A percentile compares a stretch with the other conserved stretches of the same genome.
Conservation (phyloP, 2,329 filamentous ascomycete genomes). For the Lasiodiplodia citricola region DNA sequence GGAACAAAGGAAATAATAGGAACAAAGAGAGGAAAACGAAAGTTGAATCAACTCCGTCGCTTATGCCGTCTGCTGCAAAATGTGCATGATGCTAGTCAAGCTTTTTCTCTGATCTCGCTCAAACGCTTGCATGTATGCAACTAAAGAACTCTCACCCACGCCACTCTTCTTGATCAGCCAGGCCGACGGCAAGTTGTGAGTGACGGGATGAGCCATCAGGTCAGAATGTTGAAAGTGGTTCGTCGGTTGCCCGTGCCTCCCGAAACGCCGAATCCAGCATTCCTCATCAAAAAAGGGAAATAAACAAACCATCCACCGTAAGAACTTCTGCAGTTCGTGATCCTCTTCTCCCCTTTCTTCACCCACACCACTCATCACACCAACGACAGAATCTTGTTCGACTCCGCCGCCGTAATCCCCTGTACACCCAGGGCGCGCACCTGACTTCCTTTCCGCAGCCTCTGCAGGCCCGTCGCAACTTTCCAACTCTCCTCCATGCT, state of each 20-base stretch:
- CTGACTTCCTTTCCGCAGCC: conserved; percentile 61
- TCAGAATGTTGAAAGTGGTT: not conserved
- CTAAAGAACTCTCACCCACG: not conserved
- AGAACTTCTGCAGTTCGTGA: not conserved
- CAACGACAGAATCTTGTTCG: conserved; percentile 42
- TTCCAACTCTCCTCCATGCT: conserved; percentile 67
- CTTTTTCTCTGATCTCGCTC: conserved; percentile 1
- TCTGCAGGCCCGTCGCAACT: conserved; percentile 62
- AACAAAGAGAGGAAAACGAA: not conserved
- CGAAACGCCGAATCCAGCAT: conserved; percentile 5
- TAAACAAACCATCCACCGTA: not conserved
- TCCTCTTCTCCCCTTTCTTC: not conserved
- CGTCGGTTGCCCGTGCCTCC: not conserved
- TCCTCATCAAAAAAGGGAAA: not conserved
- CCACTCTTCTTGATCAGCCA: not conserved
- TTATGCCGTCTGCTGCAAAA: conserved; percentile 14
- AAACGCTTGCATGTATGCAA: not conserved
- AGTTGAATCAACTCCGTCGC: conserved; percentile 14
- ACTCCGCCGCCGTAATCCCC: conserved; percentile 55
- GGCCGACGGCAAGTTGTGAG: not conserved
- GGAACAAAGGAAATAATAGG: not conserved
- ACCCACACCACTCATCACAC: conserved; percentile 32
- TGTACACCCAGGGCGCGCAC: conserved; percentile 60
- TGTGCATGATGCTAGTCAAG: conserved; percentile 3
- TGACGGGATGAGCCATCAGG: not conserved